Evolutionary conservation across 192 early-diverging fungal genomes (phyloP).

Genomic region (Entomortierella chlamydospora): DNA sequence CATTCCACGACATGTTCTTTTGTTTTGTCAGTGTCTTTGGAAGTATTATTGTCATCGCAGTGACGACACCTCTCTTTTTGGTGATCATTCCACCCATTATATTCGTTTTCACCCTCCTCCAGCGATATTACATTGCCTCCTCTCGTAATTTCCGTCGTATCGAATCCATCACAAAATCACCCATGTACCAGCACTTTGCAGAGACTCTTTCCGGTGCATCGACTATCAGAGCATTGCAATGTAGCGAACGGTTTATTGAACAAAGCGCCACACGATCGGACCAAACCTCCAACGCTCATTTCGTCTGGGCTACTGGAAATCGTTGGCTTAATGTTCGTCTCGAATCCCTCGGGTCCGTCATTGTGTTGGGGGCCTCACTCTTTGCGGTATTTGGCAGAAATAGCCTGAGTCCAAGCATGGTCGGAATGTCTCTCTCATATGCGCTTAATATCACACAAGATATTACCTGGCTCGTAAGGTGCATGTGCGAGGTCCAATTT

Average conservation of each 20-base stretch:
- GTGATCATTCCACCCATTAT: constrained; percentile 26
- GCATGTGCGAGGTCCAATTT: constrained; percentile 84
- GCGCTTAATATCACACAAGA: constrained; percentile 82
- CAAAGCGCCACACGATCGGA: constrained; percentile 57
- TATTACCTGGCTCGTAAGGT: constrained; percentile 85
- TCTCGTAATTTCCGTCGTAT: constrained; percentile 79
- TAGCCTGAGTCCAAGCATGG: constrained; percentile 72
- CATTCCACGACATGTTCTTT: constrained; percentile 57
- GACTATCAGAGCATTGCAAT: constrained; percentile 60
- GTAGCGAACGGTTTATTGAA: constrained; percentile 64
- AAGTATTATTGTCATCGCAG: constrained; percentile 58
- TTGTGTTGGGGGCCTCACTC: constrained; percentile 83
- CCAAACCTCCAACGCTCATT: constrained; percentile 21
- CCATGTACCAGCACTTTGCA: constrained; percentile 72
- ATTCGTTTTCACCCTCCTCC: constrained; percentile 43
- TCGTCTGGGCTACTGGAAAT: constrained; percentile 65
- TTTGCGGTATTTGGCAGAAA: constrained; percentile 75
- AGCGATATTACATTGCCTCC: constrained; percentile 67
- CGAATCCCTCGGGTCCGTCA: constrained; percentile 81
- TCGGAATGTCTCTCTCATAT: constrained; percentile 75
- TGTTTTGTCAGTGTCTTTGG: constrained; percentile 56
- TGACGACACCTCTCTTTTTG: constrained; percentile 62
- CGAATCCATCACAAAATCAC: constrained; percentile 75
- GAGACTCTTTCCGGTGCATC: constrained; percentile 63
- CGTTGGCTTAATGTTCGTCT: constrained; percentile 79